Conservation (phyloP, 176 grass and related monocot species). For the Carex pumila region DNA sequence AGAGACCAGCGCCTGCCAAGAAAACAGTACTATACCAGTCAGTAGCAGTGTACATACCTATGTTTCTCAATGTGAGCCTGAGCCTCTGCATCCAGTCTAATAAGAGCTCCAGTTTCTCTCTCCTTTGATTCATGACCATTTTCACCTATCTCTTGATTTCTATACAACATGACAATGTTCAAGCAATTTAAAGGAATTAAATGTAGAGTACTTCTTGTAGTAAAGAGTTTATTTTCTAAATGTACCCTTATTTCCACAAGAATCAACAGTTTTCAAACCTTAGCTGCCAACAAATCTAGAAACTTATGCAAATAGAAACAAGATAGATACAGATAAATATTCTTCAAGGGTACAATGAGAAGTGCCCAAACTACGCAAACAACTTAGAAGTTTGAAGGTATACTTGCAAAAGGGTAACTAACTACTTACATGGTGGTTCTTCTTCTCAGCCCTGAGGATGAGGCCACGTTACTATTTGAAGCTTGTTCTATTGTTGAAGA, state of each 20-base stretch:
- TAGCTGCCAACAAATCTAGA: background rate
- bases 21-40: background rate
- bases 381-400: conserved; percentile 6
- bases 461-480: conserved; percentile 30
- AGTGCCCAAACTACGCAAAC: background rate
- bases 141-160: conserved; percentile 41
- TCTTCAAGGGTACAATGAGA: background rate
- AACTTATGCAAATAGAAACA: background rate
- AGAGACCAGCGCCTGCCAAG: background rate
- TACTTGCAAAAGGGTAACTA: background rate
- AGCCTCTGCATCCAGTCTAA: conserved; percentile 74
- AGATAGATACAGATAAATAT: background rate
- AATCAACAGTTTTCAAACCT: background rate
- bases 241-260: background rate
- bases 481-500: conserved; percentile 32
- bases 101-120: conserved; percentile 39
- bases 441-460: conserved; percentile 56
- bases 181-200: background rate
- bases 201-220: background rate
- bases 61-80: conserved; percentile 79
- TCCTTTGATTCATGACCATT: conserved; percentile 37
- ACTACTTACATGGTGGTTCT: conserved; percentile 48
- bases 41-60: conserved; percentile 35
- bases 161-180: conserved; percentile 19
- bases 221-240: conserved; percentile 7